These are phyloP conservation scores for Microbotryum scabiosae DNA, from an alignment of 1,284 basidiomycete species.

Conservation along the genomic window DNA sequence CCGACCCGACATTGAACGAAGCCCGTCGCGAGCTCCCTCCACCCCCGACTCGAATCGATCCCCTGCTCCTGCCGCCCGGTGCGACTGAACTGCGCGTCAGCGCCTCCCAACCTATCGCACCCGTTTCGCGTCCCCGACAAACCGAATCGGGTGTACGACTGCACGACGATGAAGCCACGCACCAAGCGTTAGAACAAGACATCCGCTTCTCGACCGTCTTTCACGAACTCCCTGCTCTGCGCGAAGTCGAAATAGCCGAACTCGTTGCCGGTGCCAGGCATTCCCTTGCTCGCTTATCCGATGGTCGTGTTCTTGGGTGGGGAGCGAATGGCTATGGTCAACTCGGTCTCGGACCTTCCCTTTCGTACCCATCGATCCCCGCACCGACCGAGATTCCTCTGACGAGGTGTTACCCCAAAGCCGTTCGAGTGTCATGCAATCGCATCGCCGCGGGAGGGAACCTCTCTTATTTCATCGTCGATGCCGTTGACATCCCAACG, in stretches of 20 bases:
- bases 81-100: slow-evolving; percentile 10
- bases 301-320: slow-evolving; percentile 76
- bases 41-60: slow-evolving; percentile 42
- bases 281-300: slow-evolving; percentile 60
- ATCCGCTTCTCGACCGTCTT: slow-evolving; percentile 65
- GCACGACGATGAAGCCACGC: slow-evolving; percentile 12
- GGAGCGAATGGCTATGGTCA: slow-evolving; percentile 65
- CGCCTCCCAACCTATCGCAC: not conserved
- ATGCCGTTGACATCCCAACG: slow-evolving; percentile 43
- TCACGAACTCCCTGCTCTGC: slow-evolving; percentile 70
- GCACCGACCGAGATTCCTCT: slow-evolving; percentile 79
- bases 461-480: slow-evolving; percentile 67
- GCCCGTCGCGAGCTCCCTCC: not conserved
- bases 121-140: not conserved
- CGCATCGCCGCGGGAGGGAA: slow-evolving; percentile 64
- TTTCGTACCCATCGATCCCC: slow-evolving; percentile 62
- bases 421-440: slow-evolving; percentile 55
- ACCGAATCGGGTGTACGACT: slow-evolving; percentile 37
- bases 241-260: slow-evolving; percentile 56
- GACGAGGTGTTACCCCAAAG: slow-evolving; percentile 49
- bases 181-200: slow-evolving; percentile 36
- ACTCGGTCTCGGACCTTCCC: slow-evolving; percentile 53
- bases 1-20: slow-evolving; percentile 17
- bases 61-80: slow-evolving; percentile 35
- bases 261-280: slow-evolving; percentile 65